These are phyloP conservation scores for Bacidia rubella DNA, from an alignment of 495 filamentous ascomycete species.

Conservation along the genomic window DNA sequence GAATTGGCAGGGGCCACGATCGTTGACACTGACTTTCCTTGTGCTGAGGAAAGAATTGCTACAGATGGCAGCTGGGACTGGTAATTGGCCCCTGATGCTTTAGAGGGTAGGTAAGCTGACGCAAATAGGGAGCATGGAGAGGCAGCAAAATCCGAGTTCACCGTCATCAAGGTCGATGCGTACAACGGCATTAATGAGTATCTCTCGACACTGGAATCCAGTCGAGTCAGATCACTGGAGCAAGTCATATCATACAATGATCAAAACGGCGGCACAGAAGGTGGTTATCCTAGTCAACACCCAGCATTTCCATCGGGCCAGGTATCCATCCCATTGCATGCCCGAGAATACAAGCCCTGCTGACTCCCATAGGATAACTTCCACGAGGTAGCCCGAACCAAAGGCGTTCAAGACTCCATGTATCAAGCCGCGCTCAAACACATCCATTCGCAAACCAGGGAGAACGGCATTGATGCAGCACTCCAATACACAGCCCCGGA, in stretches of 20 bases:
- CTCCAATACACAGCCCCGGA: neutral
- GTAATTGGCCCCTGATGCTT: neutral
- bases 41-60: constrained; percentile 18
- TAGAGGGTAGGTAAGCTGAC: neutral
- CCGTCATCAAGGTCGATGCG: constrained; percentile 20
- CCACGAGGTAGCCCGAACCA: constrained; percentile 3
- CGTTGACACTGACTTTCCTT: constrained; percentile 15
- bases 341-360: neutral
- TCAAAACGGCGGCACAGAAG: constrained; percentile 15
- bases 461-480: constrained; percentile 20
- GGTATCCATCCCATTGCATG: constrained; percentile 1
- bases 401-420: constrained; percentile 4
- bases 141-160: constrained; percentile 15
- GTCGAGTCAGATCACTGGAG: constrained; percentile 13
- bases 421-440: constrained; percentile 13
- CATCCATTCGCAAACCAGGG: constrained; percentile 9
- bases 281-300: constrained; percentile 12
- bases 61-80: constrained; percentile 20
- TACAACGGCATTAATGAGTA: constrained; percentile 19
- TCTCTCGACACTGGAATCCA: constrained; percentile 14
- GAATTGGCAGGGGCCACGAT: constrained; percentile 14
- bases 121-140: constrained; percentile 8
- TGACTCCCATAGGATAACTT: constrained; percentile 9
- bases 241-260: constrained; percentile 14
- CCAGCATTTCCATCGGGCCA: constrained; percentile 17